Evolutionary conservation across 164 flowering plant genomes (phyloP).

Genomic region (Nymphaea colorata): DNA sequence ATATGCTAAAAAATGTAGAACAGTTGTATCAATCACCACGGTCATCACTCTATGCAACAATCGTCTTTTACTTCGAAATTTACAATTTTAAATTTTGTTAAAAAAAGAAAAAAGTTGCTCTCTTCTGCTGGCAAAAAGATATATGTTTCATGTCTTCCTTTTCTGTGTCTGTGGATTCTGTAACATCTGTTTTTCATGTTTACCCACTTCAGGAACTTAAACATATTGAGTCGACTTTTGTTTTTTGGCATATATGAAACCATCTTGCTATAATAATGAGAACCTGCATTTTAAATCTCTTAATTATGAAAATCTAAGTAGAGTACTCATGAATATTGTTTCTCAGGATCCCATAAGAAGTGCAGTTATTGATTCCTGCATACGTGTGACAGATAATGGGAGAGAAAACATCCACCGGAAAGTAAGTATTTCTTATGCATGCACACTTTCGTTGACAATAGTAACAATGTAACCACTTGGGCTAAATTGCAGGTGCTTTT

Average conservation of each 20-base stretch:
- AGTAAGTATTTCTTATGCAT: constrained; percentile 19
- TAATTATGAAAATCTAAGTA: not conserved
- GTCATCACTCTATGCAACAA: too few species aligned
- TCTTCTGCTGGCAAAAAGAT: too few species aligned
- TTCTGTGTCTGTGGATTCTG: too few species aligned
- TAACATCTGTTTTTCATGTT: too few species aligned
- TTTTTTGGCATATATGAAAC: not conserved
- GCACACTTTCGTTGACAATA: not conserved
- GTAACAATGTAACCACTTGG: not conserved
- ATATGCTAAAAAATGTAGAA: too few species aligned
- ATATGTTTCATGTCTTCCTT: too few species aligned
- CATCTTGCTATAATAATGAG: not conserved
- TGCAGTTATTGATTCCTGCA: constrained; percentile 58
- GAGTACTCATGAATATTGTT: not conserved
- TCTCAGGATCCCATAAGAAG: constrained; percentile 65
- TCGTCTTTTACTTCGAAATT: too few species aligned
- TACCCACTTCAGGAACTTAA: not conserved
- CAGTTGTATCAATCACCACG: too few species aligned
- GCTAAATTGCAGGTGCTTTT: constrained; percentile 54
- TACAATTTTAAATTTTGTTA: too few species aligned
- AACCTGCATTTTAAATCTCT: not conserved
- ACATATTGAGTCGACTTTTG: not conserved
- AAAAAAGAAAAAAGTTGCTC: too few species aligned
- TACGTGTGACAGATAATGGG: constrained; percentile 81
- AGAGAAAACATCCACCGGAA: constrained; percentile 63